A percentile compares a stretch with the other conserved stretches of the same genome.
Evolutionary conservation across 2,329 filamentous ascomycete species (phyloP).

Genomic region (Fusarium papillatum): DNA sequence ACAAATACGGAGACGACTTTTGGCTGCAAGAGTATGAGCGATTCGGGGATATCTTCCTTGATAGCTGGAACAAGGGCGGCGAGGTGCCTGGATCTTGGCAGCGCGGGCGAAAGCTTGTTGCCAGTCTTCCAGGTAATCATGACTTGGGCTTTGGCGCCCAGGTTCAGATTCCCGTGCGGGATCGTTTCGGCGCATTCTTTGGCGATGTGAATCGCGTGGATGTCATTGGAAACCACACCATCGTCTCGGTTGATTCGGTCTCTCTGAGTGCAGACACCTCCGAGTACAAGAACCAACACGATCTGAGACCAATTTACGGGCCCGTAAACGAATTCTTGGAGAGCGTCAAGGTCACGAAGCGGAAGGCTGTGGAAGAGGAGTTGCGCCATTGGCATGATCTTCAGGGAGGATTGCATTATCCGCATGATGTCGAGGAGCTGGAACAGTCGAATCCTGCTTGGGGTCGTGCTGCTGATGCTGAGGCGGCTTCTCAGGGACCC

Average conservation of each 20-base stretch:
- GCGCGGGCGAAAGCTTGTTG: constrained; percentile 82
- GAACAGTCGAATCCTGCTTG: constrained; percentile 55
- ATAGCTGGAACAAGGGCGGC: constrained; percentile 73
- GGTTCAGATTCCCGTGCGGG: constrained; percentile 83
- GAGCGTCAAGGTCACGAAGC: constrained; percentile 73
- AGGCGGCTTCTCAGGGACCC: constrained; percentile 58
- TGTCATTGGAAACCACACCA: constrained; percentile 93
- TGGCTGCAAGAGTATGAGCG: constrained; percentile 91
- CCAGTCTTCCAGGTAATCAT: constrained; percentile 93
- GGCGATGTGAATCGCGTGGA: constrained; percentile 93
- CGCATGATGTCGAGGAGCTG: constrained; percentile 72
- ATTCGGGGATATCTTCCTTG: constrained; percentile 88
- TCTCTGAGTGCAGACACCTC: constrained; percentile 83
- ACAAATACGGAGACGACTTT: constrained; percentile 82
- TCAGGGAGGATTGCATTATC: constrained; percentile 66
- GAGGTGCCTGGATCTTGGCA: constrained; percentile 68
- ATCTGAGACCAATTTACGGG: constrained; percentile 76
- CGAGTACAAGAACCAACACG: constrained; percentile 62
- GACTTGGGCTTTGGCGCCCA: constrained; percentile 92
- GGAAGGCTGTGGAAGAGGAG: constrained; percentile 77
- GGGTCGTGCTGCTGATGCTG: constrained; percentile 47
- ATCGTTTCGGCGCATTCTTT: constrained; percentile 90
- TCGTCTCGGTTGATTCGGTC: constrained; percentile 91
- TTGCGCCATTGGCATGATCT: constrained; percentile 75
- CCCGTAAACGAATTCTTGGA: constrained; percentile 84